These are phyloP conservation scores for Vanrija pseudolonga DNA, from an alignment of 1,284 basidiomycete species.

Conservation along the genomic window DNA sequence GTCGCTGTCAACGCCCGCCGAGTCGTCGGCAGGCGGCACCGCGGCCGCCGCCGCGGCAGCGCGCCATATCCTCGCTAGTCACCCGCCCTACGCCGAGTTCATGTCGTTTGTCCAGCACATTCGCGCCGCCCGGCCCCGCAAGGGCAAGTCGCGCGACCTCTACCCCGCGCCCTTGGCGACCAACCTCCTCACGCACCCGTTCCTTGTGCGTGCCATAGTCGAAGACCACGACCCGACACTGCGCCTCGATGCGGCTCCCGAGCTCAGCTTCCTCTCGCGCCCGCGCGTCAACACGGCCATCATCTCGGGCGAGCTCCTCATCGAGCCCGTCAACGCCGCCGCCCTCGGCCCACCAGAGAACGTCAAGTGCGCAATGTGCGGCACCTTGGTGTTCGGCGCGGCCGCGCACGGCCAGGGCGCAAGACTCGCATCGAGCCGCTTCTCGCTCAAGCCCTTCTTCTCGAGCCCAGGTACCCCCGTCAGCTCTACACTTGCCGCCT, in stretches of 20 bases:
- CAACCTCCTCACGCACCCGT: constrained; percentile 71
- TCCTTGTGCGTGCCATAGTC: constrained; percentile 70
- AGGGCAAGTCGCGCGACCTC: constrained; percentile 10
- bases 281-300: constrained; percentile 82
- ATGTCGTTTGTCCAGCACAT: constrained; percentile 75
- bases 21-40: neutral
- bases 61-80: constrained; percentile 59
- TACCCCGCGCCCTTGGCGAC: constrained; percentile 61
- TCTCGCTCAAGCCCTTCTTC: constrained; percentile 44
- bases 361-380: constrained; percentile 68
- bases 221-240: constrained; percentile 95
- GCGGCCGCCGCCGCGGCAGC: neutral
- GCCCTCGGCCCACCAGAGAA: constrained; percentile 27
- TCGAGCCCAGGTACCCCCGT: constrained; percentile 23
- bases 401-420: constrained; percentile 25
- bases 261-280: constrained; percentile 87
- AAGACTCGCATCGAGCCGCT: constrained; percentile 53
- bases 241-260: constrained; percentile 87
- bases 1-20: constrained; percentile 44
- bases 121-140: constrained; percentile 61
- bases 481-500: constrained; percentile 3
- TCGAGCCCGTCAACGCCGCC: constrained; percentile 69
- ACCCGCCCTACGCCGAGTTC: constrained; percentile 83
- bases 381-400: constrained; percentile 49
- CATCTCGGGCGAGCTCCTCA: constrained; percentile 77